A percentile compares a stretch with the other conserved stretches of the same genome.
Evolutionary conservation across 768 basidiomycete species (phyloP).

Genomic region (Termitomyces sp.): DNA sequence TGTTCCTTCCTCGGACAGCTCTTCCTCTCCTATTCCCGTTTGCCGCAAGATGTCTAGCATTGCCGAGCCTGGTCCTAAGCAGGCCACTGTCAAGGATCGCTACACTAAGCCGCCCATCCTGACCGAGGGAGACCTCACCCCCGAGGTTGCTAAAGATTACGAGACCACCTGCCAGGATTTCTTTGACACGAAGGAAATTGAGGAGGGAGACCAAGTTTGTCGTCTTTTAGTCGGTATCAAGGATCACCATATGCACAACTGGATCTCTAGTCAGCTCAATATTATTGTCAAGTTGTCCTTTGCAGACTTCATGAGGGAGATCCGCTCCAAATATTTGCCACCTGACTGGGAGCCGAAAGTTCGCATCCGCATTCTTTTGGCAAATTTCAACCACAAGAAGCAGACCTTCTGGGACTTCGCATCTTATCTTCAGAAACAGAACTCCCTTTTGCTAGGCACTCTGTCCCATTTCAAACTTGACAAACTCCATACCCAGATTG

Average conservation of each 20-base stretch:
- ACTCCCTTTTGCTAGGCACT: too few species aligned
- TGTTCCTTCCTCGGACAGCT: too few species aligned
- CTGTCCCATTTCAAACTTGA: too few species aligned
- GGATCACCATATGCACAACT: conserved; percentile 5
- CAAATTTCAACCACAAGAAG: neutral
- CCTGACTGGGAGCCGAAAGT: too few species aligned
- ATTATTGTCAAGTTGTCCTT: conserved; percentile 7
- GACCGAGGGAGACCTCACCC: too few species aligned
- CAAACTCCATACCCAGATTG: too few species aligned
- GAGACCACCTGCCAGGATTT: neutral
- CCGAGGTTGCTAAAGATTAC: conserved; percentile 1
- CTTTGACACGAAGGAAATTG: neutral
- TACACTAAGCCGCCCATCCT: conserved; percentile 1
- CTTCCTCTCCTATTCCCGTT: too few species aligned
- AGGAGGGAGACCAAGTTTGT: neutral
- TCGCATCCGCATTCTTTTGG: neutral
- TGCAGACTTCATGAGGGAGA: conserved; percentile 11
- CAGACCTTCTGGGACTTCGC: too few species aligned
- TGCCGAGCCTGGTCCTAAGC: too few species aligned
- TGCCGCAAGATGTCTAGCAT: neutral
- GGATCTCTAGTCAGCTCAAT: conserved; percentile 5
- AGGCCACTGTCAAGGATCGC: neutral
- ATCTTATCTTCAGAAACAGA: too few species aligned
- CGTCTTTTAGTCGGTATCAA: too few species aligned
- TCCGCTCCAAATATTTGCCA: too few species aligned